Evolutionary conservation across 805 yeast genomes (phyloP).

Genomic region (Lachancea kluyveri): DNA sequence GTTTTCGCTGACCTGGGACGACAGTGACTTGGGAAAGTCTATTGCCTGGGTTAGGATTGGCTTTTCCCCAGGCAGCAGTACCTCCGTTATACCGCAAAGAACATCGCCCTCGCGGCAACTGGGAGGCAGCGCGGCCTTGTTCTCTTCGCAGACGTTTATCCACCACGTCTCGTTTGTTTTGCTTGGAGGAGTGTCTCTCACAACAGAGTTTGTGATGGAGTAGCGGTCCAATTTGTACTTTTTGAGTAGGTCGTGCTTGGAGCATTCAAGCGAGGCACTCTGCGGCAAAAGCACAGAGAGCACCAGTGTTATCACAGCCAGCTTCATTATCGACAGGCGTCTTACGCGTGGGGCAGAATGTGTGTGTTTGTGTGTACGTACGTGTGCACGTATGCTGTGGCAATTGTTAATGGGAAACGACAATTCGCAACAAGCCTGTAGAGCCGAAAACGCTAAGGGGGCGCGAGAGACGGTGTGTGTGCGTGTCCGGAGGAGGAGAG

Average conservation of each 20-base stretch:
- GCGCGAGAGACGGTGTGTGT: too few relatives aligned
- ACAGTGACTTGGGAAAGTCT: constrained; percentile 38
- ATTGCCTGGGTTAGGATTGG: constrained; percentile 55
- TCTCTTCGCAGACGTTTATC: constrained; percentile 59
- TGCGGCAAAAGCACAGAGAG: background rate
- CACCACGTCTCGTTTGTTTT: constrained; percentile 57
- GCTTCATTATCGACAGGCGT: too few relatives aligned
- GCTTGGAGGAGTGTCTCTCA: constrained; percentile 74
- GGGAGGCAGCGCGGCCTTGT: constrained; percentile 29
- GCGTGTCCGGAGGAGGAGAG: too few relatives aligned
- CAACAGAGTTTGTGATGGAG: background rate
- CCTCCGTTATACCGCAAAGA: constrained; percentile 66
- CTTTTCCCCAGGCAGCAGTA: constrained; percentile 43
- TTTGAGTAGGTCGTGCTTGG: constrained; percentile 19
- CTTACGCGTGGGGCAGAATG: too few relatives aligned
- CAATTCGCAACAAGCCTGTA: too few relatives aligned
- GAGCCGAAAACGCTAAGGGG: too few relatives aligned
- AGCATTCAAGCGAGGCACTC: constrained; percentile 13
- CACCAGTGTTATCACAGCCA: too few relatives aligned
- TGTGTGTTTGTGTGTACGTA: too few relatives aligned
- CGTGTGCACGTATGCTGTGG: too few relatives aligned
- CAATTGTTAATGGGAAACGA: too few relatives aligned
- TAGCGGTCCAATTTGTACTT: constrained; percentile 16
- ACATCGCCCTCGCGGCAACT: constrained; percentile 69
- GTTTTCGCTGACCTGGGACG: constrained; percentile 24